Base-by-base conservation (phyloP, 768 basidiomycete genomes). In the Mycena latifolia region DNA sequence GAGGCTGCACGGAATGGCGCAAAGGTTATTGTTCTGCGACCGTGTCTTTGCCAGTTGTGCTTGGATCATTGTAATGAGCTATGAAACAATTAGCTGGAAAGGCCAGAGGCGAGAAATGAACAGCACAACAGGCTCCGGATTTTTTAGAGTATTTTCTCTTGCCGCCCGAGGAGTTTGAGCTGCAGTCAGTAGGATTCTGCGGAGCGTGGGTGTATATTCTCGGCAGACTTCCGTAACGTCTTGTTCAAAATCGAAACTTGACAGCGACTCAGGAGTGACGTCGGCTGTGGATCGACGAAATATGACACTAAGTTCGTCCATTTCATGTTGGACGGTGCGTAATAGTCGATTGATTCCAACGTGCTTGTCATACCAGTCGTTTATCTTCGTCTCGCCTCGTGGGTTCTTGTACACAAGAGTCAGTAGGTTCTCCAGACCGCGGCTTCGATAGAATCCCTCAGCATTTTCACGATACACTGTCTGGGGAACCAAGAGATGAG, bases 51-150 rank as follows among this genome's bases (percentile, higher is more conserved):
- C 51, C 1, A 53, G 10, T 20, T 61, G 60, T 6, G 41, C 50
- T 15, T 61, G 60, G 2, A 61, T 61, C 60, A 61, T 61, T 3
- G 60, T 52, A 5, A 61, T 29, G 7, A 61, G 25, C 60, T 53
- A 15, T 15, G 6, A 20, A 1, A 43, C 24, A 52, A n/a, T n/a
- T n/a, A n/a, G n/a, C n/a, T n/a, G n/a, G n/a, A n/a, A n/a, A n/a
- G n/a, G 18, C 15, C 39, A 29, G n/a, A 4, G 29, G 18, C 3
- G 6, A 28, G 27, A 5, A 45, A 27, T 18, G n/a, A 17, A 18
- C 3, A 2, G 9, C 14, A 12, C n/a, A 12, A 56, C 55, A 5
- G 55, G 55, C n/a, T 56, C 55, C 11, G 18, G 2, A n/a, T 56
- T 25, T 18, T 56, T 56, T 8, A 45, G 6, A 5, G 55, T 56